phyloP scores from a whole-genome alignment of 805 yeast genomes.

The Pichia ethanolica region DNA sequence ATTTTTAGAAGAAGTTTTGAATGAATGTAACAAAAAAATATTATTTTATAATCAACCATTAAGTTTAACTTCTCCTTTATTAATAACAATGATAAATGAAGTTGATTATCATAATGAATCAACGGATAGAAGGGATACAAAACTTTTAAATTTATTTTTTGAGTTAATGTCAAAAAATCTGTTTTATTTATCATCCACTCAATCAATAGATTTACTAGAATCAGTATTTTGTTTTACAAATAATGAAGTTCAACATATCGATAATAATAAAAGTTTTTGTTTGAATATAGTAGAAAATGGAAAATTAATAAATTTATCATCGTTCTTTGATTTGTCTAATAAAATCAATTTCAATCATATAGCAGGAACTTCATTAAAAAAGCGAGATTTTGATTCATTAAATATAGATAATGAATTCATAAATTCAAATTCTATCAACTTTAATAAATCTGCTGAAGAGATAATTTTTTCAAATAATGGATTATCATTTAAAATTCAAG shows the following conservation, averaged over 20 bases:
- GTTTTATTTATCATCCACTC: constrained; percentile 31
- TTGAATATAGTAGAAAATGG: constrained; percentile 29
- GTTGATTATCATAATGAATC: neutral
- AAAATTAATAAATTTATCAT: constrained; percentile 24
- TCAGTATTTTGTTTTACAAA: constrained; percentile 39
- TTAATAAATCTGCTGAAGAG: neutral
- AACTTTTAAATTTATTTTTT: constrained; percentile 25
- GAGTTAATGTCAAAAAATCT: constrained; percentile 32
- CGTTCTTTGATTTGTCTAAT: constrained; percentile 15
- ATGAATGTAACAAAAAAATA: constrained; percentile 11
- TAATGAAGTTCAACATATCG: constrained; percentile 12
- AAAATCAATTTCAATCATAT: constrained; percentile 13
- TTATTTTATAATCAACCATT: constrained; percentile 23
- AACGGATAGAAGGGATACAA: neutral
- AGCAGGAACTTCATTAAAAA: neutral
- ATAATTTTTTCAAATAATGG: too few species aligned
- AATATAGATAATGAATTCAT: neutral
- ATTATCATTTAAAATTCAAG: constrained; percentile 20
- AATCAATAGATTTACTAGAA: constrained; percentile 29
- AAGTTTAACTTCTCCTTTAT: constrained; percentile 27
- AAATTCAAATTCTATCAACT: too few species aligned
- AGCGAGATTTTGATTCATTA: constrained; percentile 7
- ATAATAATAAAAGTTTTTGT: constrained; percentile 28
- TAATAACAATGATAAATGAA: constrained; percentile 32
- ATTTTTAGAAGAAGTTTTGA: neutral